phyloP scores from a whole-genome alignment of 2,329 filamentous ascomycete species.

The Emmonsiellopsis sp. region DNA sequence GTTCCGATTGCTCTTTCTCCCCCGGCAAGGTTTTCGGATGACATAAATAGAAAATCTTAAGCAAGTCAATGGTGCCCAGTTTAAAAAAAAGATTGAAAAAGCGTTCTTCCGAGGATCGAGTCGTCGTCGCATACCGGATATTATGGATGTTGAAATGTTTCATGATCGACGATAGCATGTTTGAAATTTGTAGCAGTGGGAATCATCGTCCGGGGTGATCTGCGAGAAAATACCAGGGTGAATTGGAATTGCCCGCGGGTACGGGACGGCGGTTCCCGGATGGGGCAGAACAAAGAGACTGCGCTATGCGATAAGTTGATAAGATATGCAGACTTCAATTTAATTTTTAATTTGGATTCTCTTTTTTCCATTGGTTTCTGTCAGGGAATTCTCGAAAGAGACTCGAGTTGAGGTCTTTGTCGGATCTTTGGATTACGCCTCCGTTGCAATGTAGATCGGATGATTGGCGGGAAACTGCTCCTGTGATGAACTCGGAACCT shows the following conservation, averaged over 20 bases:
- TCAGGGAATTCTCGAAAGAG: background rate
- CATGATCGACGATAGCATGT: background rate
- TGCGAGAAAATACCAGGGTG: background rate
- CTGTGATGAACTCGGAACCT: no score
- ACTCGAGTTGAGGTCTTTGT: background rate
- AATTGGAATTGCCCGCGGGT: background rate
- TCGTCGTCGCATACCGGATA: no score
- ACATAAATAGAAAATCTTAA: no score
- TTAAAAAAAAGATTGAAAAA: no score
- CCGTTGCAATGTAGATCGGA: background rate
- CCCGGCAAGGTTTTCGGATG: no score
- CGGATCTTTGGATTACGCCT: background rate
- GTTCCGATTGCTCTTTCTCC: no score
- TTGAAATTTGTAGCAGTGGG: background rate
- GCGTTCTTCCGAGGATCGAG: no score
- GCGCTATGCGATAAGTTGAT: background rate
- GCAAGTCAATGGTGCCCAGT: no score
- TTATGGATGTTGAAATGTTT: no score
- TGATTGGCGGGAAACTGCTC: no score
- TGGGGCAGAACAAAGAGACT: background rate
- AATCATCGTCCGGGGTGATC: background rate
- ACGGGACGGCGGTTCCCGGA: background rate
- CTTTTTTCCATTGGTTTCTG: background rate
- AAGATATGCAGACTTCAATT: background rate
- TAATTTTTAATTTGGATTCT: background rate